Conservation (phyloP, 1,139 yeast species). For the Pichiaceae sp. region DNA sequence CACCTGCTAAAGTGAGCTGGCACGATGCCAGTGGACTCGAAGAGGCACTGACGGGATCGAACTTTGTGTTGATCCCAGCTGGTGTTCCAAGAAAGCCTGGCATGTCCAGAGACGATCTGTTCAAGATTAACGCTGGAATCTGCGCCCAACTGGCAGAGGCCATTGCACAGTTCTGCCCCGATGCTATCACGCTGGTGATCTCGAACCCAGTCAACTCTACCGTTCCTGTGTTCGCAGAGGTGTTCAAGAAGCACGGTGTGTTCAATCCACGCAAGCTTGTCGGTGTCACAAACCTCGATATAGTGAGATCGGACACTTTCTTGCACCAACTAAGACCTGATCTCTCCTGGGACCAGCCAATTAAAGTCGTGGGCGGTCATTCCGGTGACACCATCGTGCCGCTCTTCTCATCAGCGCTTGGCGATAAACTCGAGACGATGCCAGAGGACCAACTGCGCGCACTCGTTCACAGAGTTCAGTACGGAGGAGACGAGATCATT, state of each 20-base stretch:
- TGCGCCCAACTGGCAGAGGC: slow-evolving; percentile 77
- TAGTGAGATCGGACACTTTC: slow-evolving; percentile 84
- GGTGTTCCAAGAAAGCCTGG: slow-evolving; percentile 98
- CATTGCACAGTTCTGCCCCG: slow-evolving; percentile 65
- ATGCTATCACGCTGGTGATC: slow-evolving; percentile 70
- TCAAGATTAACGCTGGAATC: slow-evolving; percentile 88
- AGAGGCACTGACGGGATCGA: slow-evolving; percentile 59
- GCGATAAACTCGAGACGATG: slow-evolving; percentile 25
- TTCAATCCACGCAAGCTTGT: slow-evolving; percentile 76
- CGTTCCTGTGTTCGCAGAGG: slow-evolving; percentile 88
- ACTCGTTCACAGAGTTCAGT: slow-evolving; percentile 82
- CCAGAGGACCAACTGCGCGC: slow-evolving; percentile 52
- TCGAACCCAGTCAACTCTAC: slow-evolving; percentile 96
- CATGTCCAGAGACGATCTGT: slow-evolving; percentile 94
- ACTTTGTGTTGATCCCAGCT: slow-evolving; percentile 84
- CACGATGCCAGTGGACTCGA: slow-evolving; percentile 52
- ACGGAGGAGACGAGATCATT: slow-evolving; percentile 97
- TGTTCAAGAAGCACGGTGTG: slow-evolving; percentile 63
- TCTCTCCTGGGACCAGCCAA: slow-evolving; percentile 21
- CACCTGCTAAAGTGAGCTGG: slow-evolving; percentile 63
- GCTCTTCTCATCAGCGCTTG: slow-evolving; percentile 52
- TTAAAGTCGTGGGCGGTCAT: slow-evolving; percentile 95
- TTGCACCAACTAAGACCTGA: slow-evolving; percentile 38
- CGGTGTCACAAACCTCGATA: slow-evolving; percentile 90
- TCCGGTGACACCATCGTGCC: slow-evolving; percentile 95